A percentile compares a stretch with the other conserved stretches of the same genome.
These are phyloP conservation scores for Saccharomycopsis schoenii DNA, from an alignment of 805 yeast species.

Conservation along the genomic window DNA sequence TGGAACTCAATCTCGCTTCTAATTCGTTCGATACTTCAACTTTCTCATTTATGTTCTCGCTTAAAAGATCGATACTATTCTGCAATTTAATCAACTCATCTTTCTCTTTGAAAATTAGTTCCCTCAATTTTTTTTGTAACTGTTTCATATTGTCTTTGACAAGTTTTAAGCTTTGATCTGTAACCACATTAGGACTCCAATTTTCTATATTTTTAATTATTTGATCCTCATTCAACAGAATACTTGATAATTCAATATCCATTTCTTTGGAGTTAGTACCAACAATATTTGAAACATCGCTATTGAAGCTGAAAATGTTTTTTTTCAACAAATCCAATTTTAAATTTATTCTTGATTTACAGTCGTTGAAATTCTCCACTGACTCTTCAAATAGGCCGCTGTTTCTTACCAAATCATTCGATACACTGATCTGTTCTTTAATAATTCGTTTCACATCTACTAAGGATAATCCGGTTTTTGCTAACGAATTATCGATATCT, in stretches of 20 bases:
- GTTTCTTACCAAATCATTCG: background rate
- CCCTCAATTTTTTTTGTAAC: constrained; percentile 28
- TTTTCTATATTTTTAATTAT: background rate
- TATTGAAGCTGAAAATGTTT: constrained; percentile 8
- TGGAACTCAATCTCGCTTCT: constrained; percentile 44
- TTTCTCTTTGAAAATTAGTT: constrained; percentile 39
- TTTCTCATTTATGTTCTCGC: constrained; percentile 46
- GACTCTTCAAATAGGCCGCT: constrained; percentile 33
- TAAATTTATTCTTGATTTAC: constrained; percentile 40
- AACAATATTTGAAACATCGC: constrained; percentile 3
- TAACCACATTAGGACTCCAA: constrained; percentile 26
- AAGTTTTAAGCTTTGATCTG: constrained; percentile 28
- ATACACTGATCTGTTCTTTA: constrained; percentile 8
- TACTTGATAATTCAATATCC: constrained; percentile 24
- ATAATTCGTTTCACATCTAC: constrained; percentile 15
- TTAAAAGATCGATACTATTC: constrained; percentile 46
- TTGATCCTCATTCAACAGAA: constrained; percentile 32
- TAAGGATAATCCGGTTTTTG: constrained; percentile 37
- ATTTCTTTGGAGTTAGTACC: constrained; percentile 17
- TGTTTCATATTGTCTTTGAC: constrained; percentile 21
- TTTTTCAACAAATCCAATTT: constrained; percentile 29
- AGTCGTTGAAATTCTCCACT: constrained; percentile 31
- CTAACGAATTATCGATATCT: constrained; percentile 32
- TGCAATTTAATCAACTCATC: constrained; percentile 51
- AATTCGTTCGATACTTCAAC: constrained; percentile 46